These are phyloP conservation scores for Cryptosporidium baileyi DNA, from an alignment of 169 alveolate genomes.

Conservation along the genomic window DNA sequence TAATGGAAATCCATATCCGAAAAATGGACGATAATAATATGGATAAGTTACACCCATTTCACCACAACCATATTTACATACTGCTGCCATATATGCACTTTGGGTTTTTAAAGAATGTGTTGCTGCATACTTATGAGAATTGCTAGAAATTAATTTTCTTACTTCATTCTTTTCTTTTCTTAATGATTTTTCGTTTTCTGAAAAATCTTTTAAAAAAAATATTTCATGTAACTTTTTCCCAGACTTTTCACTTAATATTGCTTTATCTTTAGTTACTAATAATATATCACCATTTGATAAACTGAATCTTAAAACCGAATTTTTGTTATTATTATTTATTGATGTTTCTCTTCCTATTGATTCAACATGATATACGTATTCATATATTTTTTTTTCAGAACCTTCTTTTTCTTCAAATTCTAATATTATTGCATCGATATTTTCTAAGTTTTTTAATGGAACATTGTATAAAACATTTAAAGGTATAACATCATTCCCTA, in stretches of 20 bases:
- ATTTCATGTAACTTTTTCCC: slow-evolving; percentile 13
- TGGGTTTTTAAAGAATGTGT: slow-evolving; percentile 57
- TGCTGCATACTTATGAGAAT: slow-evolving; percentile 43
- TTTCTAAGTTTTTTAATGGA: slow-evolving; percentile 30
- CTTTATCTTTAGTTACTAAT: slow-evolving; percentile 6
- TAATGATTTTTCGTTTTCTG: not conserved
- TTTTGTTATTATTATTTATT: not conserved
- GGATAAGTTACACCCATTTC: slow-evolving; percentile 75
- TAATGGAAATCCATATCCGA: slow-evolving; percentile 75
- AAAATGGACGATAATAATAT: slow-evolving; percentile 76
- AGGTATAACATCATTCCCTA: slow-evolving; percentile 7
- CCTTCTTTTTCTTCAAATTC: slow-evolving; percentile 27
- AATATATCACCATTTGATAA: not conserved
- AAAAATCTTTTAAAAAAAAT: not conserved
- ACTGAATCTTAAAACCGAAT: slow-evolving; percentile 28
- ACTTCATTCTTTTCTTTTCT: not conserved
- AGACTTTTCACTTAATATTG: slow-evolving; percentile 2
- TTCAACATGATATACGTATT: slow-evolving; percentile 51
- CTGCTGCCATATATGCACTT: slow-evolving; percentile 70
- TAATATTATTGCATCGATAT: slow-evolving; percentile 48
- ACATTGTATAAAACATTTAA: slow-evolving; percentile 42
- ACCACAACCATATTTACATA: slow-evolving; percentile 64
- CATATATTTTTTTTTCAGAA: not conserved
- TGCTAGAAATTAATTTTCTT: slow-evolving; percentile 19
- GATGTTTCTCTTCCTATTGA: slow-evolving; percentile 17